Conservation (phyloP, 2,329 filamentous ascomycete genomes). For the Stachybotrys chlorohalonatus region DNA sequence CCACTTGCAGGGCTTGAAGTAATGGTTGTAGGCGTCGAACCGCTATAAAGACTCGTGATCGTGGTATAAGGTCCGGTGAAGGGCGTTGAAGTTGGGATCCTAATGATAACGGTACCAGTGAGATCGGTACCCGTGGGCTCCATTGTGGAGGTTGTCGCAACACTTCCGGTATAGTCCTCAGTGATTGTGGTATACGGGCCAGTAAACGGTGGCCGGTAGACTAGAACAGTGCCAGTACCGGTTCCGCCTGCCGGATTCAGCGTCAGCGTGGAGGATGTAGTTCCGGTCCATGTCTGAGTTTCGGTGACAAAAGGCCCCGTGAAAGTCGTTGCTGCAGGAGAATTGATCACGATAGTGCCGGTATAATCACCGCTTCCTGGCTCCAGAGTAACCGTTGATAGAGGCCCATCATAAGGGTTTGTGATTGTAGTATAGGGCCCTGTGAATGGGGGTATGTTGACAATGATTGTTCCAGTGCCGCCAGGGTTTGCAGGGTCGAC, state of each 20-base stretch:
- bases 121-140: neutral
- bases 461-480: neutral
- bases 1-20: neutral
- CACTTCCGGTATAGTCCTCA: neutral
- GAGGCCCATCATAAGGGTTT: neutral
- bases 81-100: neutral
- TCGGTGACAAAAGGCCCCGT: neutral
- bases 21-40: neutral
- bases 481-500: neutral
- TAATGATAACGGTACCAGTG: neutral
- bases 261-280: neutral
- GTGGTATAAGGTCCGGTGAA: neutral
- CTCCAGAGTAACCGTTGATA: neutral
- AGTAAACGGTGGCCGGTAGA: neutral
- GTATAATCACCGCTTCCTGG: neutral
- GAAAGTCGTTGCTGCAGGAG: neutral
- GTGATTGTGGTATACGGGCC: neutral
- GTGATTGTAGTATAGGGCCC: neutral
- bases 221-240: neutral
- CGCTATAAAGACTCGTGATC: neutral
- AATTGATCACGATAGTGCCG: neutral
- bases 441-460: neutral
- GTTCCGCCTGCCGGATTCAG: neutral
- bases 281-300: neutral
- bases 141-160: neutral